These are phyloP conservation scores for Epichloe elymi DNA, from an alignment of 2,329 filamentous ascomycete species.

Conservation along the genomic window DNA sequence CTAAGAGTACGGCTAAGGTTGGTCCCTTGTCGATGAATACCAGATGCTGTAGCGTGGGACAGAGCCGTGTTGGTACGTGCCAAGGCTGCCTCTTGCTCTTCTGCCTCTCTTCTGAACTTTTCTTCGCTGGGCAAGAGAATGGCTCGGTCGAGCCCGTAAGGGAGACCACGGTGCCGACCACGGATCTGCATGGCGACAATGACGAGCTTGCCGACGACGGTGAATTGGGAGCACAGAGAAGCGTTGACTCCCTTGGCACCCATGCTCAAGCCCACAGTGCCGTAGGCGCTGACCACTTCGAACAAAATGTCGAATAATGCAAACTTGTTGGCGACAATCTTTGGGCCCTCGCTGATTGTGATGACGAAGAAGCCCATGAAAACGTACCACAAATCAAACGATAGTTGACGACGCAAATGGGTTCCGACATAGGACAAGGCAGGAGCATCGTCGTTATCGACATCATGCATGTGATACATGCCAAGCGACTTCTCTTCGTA, in stretches of 20 bases:
- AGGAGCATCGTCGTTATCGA: constrained; percentile 38
- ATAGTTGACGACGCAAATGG: constrained; percentile 84
- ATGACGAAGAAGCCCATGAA: constrained; percentile 90
- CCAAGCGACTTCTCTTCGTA: constrained; percentile 86
- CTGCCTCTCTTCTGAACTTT: constrained; percentile 39
- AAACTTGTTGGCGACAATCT: constrained; percentile 51
- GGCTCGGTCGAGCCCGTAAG: constrained; percentile 52
- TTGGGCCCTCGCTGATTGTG: constrained; percentile 68
- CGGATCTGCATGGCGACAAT: constrained; percentile 58
- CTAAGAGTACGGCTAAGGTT: constrained; percentile 21
- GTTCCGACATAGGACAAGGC: constrained; percentile 76
- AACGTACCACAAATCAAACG: constrained; percentile 96
- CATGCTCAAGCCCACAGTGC: constrained; percentile 82
- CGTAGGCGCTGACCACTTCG: constrained; percentile 81
- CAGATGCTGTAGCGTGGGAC: constrained; percentile 20
- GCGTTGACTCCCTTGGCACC: constrained; percentile 66
- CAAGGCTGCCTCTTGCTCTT: constrained; percentile 29
- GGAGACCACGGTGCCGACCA: constrained; percentile 54
- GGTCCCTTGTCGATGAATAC: constrained; percentile 17
- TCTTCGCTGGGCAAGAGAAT: constrained; percentile 45
- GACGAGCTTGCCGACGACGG: constrained; percentile 55
- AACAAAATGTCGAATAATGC: constrained; percentile 62
- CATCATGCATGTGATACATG: constrained; percentile 44
- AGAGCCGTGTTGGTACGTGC: constrained; percentile 23
- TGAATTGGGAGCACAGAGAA: constrained; percentile 74